Evolutionary conservation across 805 yeast species (phyloP).

Genomic region (Ogataea salicorniae): DNA sequence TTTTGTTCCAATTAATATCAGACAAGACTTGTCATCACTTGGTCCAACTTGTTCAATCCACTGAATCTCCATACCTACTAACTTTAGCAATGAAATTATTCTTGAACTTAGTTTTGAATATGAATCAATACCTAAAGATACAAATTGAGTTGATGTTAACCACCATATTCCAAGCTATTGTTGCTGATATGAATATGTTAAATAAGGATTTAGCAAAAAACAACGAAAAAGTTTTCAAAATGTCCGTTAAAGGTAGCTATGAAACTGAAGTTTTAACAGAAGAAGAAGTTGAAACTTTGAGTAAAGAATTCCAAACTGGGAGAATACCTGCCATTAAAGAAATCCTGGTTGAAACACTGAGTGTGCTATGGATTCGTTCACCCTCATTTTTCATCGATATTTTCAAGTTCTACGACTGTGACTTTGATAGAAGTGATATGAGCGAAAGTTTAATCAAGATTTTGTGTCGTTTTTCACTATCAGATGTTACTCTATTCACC

Average conservation of each 20-base stretch:
- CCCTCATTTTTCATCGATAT: slow-evolving; percentile 72
- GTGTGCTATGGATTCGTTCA: slow-evolving; percentile 75
- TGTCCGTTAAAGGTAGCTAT: slow-evolving; percentile 22
- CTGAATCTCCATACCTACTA: slow-evolving; percentile 67
- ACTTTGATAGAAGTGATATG: slow-evolving; percentile 78
- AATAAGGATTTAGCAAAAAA: slow-evolving; percentile 24
- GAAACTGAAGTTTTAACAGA: slow-evolving; percentile 23
- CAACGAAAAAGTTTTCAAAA: slow-evolving; percentile 26
- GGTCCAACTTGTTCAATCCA: slow-evolving; percentile 69
- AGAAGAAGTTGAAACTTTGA: slow-evolving; percentile 23
- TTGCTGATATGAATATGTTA: slow-evolving; percentile 22
- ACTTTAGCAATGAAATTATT: slow-evolving; percentile 74
- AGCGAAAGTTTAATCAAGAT: slow-evolving; percentile 62
- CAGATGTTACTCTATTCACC: slow-evolving; percentile 75
- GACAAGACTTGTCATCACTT: slow-evolving; percentile 84
- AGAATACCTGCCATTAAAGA: slow-evolving; percentile 57
- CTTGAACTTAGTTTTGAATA: slow-evolving; percentile 61
- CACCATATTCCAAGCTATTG: slow-evolving; percentile 48
- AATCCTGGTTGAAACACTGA: slow-evolving; percentile 74
- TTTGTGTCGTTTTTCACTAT: slow-evolving; percentile 72
- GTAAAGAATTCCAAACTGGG: slow-evolving; percentile 41
- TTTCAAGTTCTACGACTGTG: slow-evolving; percentile 85
- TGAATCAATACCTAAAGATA: slow-evolving; percentile 61
- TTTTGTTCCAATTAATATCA: slow-evolving; percentile 61
- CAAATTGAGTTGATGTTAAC: slow-evolving; percentile 75